phyloP scores from a whole-genome alignment of 352 stramenopile genomes.

The Discostella stelligera region DNA sequence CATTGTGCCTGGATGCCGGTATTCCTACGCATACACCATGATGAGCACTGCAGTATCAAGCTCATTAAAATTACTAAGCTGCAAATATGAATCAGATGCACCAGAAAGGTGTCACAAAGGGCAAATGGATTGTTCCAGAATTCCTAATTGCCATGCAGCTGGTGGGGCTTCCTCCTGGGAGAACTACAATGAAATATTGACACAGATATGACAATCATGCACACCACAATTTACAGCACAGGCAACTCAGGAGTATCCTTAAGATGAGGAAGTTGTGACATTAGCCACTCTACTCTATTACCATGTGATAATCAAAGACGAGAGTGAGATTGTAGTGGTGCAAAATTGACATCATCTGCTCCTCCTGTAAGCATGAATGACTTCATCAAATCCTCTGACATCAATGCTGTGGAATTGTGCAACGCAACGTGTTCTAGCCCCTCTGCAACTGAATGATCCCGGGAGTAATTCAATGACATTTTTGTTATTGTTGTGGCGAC shows the following conservation, averaged over 20 bases:
- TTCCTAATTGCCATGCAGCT: not conserved
- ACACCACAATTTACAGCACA: not conserved
- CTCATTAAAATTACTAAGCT: constrained; percentile 77
- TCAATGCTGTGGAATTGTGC: constrained; percentile 79
- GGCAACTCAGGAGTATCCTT: not conserved
- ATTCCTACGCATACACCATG: too few species aligned
- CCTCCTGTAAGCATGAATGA: constrained; percentile 49
- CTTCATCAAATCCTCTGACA: constrained; percentile 78
- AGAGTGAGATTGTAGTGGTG: constrained; percentile 33
- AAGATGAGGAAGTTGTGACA: not conserved
- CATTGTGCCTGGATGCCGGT: too few species aligned
- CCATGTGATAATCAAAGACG: constrained; percentile 22
- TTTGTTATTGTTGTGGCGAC: constrained; percentile 79
- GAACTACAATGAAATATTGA: not conserved
- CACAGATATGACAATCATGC: not conserved
- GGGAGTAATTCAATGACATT: constrained; percentile 76
- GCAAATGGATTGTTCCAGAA: constrained; percentile 55
- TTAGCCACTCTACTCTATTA: not conserved
- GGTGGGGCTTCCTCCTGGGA: not conserved
- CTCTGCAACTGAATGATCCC: constrained; percentile 78
- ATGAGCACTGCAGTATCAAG: constrained; percentile 51
- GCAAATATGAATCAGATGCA: constrained; percentile 54
- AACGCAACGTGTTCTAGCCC: constrained; percentile 74
- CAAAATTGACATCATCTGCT: constrained; percentile 33
- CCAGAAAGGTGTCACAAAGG: constrained; percentile 43